These are phyloP conservation scores for Ceratocystis cacaofunesta DNA, from an alignment of 2,329 filamentous ascomycete genomes.

Conservation along the genomic window DNA sequence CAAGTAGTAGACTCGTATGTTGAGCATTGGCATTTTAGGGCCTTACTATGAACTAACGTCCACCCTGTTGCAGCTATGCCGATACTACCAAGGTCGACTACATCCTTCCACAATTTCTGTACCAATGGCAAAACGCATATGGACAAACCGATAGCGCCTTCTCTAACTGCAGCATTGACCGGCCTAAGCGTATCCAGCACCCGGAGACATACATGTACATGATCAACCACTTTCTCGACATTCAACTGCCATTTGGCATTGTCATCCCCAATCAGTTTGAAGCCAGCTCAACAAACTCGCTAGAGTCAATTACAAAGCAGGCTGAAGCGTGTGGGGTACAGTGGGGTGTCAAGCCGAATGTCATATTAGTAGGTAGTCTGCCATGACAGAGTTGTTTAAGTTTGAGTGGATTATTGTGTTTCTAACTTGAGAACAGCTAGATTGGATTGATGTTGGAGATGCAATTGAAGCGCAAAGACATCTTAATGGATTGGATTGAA, in stretches of 20 bases:
- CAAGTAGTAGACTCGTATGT: conserved; percentile 6
- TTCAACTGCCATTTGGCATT: conserved; percentile 23
- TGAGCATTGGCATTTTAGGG: background rate
- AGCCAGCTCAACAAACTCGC: conserved; percentile 17
- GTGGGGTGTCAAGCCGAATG: conserved; percentile 22
- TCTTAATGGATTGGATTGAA: conserved; percentile 11
- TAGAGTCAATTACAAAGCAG: conserved; percentile 20
- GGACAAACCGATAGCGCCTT: conserved; percentile 45
- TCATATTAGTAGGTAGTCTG: conserved; percentile 24
- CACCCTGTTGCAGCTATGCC: conserved; percentile 25
- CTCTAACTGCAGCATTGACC: conserved; percentile 49
- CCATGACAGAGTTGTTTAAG: background rate
- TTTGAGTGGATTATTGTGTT: conserved; percentile 12
- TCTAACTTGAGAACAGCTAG: conserved; percentile 25
- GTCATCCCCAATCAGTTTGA: conserved; percentile 19
- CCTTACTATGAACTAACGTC: background rate
- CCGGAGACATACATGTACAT: conserved; percentile 28
- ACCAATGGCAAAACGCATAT: conserved; percentile 60
- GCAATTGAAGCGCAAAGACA: conserved; percentile 23
- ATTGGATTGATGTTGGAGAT: conserved; percentile 30
- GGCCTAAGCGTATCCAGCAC: conserved; percentile 34
- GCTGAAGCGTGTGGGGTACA: conserved; percentile 22
- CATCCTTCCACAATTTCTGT: conserved; percentile 48
- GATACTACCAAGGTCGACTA: conserved; percentile 40
- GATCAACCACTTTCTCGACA: conserved; percentile 29